A percentile compares a stretch with the other conserved stretches of the same genome.
phyloP scores from a whole-genome alignment of 495 filamentous ascomycete genomes.

The Lasiosphaeria hispida region DNA sequence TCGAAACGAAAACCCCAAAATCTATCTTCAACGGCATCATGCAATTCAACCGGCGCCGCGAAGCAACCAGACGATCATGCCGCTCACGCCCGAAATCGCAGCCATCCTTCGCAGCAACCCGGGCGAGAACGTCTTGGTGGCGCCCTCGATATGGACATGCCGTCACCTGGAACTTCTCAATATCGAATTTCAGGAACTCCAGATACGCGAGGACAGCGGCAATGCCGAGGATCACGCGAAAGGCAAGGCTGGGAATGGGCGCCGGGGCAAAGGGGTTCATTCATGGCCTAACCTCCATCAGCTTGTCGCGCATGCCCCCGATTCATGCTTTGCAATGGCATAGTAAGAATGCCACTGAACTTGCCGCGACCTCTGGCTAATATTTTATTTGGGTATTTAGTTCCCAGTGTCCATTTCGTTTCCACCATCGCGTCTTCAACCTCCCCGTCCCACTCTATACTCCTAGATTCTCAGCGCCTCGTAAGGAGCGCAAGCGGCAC shows the following conservation, averaged over 20 bases:
- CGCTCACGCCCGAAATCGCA: constrained; percentile 6
- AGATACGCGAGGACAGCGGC: not conserved
- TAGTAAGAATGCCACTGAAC: constrained; percentile 7
- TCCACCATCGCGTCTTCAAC: constrained; percentile 8
- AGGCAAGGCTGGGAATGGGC: constrained; percentile 5
- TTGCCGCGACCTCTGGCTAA: constrained; percentile 2
- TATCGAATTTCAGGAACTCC: constrained; percentile 7
- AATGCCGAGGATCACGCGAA: constrained; percentile 6
- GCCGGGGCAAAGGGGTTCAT: constrained; percentile 5
- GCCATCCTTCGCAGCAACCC: constrained; percentile 7
- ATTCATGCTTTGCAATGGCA: constrained; percentile 7
- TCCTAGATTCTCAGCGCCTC: constrained; percentile 8
- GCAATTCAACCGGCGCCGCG: not conserved
- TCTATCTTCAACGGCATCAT: not conserved
- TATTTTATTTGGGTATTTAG: constrained; percentile 6
- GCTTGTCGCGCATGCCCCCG: constrained; percentile 1
- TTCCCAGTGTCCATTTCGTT: constrained; percentile 7
- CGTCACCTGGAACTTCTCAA: constrained; percentile 10
- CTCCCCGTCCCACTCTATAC: constrained; percentile 8
- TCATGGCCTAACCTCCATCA: constrained; percentile 8
- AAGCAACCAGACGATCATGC: constrained; percentile 7
- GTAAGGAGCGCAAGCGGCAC: constrained; percentile 7
- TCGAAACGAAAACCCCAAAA: not conserved
- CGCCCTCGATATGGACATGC: constrained; percentile 1
- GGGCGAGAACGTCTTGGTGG: constrained; percentile 1